Base-by-base conservation (phyloP, 257 asterid genomes). In the Solanum virginianum region DNA sequence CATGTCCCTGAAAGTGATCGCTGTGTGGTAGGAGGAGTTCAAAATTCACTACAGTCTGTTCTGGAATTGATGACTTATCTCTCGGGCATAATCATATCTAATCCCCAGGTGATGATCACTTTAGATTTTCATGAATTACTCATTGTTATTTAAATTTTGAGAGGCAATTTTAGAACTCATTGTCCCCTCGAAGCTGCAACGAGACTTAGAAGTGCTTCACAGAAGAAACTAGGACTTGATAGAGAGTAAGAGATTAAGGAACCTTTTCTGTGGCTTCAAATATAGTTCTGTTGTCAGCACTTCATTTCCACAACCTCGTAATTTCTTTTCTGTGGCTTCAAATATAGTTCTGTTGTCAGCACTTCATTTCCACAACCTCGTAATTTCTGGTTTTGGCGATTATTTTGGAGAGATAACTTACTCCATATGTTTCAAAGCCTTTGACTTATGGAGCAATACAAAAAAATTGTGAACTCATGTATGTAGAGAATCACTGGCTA, bases 11-110 rank as follows among this genome's bases (percentile, higher is more conserved):
- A 95, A 89, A 84, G 91, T 4, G 95, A 94, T 84, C 96, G 98
- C 2, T 93, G 98, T 79, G 89, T 94, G 6, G 97, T 95, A 80
- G 98, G 98, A 43, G 98, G 98, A 7, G 99, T 96, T 57, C 99
- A 95, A 79, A 95, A 92, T 89, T 96, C 99, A 12, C 90, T 96
- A 53, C 99, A 96, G 68, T 94, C 98, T 6, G 9, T 87, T 56
- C 90, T 96, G 80, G 99, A 94, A 88, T 86, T 95, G 93, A 85
- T 95, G 94, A 92, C 99, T 81, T 96, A 95, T 87, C 81, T 91
- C 22, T 90, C 91, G 92, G 98, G 98, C 26, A 88, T 93, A 22
- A 84, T 96, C 85, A 88, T 96, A 91, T 94, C 97, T 82, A 87
- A 96, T 86, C 98, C 99, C 18, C 91, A 91, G 98, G 99, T 93